These are phyloP conservation scores for Fusarium secorum DNA, from an alignment of 2,329 filamentous ascomycete species.

Conservation along the genomic window DNA sequence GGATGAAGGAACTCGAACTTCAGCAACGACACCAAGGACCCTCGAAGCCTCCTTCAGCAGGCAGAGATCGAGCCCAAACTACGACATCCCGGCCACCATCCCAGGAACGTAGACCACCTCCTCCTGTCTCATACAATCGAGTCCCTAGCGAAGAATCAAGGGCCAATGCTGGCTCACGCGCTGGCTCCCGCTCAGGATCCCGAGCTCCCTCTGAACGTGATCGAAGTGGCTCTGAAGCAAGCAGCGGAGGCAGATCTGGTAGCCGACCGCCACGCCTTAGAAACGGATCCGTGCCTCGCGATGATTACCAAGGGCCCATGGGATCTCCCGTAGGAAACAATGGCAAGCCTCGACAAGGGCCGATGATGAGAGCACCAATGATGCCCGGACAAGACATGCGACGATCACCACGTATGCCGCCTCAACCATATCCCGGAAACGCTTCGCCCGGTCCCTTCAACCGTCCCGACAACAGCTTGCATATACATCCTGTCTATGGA, in stretches of 20 bases:
- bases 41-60: conserved; percentile 6
- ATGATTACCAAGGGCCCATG: conserved; percentile 46
- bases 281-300: conserved; percentile 49
- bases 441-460: conserved; percentile 37
- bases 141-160: conserved; percentile 54
- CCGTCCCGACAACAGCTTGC: conserved; percentile 33
- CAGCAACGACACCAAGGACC: conserved; percentile 52
- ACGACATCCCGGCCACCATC: conserved; percentile 48
- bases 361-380: conserved; percentile 55
- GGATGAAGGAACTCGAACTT: conserved; percentile 61
- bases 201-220: conserved; percentile 55
- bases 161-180: conserved; percentile 36
- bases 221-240: conserved; percentile 64
- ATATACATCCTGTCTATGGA: conserved; percentile 34
- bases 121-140: conserved; percentile 56
- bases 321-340: conserved; percentile 35
- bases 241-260: conserved; percentile 52
- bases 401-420: conserved; percentile 58
- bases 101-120: conserved; percentile 53
- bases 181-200: conserved; percentile 39
- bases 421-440: conserved; percentile 46
- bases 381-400: conserved; percentile 55
- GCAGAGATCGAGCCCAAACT: conserved; percentile 33
- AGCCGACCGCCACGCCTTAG: conserved; percentile 52
- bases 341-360: conserved; percentile 42